phyloP scores from a whole-genome alignment of 495 filamentous ascomycete genomes.

The Aspergillus campestris region DNA sequence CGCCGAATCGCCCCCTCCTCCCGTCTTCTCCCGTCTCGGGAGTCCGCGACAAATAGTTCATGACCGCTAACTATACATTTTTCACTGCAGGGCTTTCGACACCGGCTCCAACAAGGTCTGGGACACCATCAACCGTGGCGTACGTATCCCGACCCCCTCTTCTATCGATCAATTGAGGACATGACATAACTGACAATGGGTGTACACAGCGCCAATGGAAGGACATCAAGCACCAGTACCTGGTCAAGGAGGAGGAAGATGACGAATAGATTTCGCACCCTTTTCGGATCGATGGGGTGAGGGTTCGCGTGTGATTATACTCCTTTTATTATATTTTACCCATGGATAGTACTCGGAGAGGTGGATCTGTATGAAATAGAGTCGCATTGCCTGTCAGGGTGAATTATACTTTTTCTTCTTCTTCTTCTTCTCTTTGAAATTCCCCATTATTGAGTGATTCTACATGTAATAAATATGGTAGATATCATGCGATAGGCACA shows the following conservation, averaged over 20 bases:
- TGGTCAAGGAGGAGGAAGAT: conserved; percentile 56
- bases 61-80: conserved; percentile 9
- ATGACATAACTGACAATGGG: no score
- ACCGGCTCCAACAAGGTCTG: conserved; percentile 70
- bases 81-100: conserved; percentile 61
- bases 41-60: neutral
- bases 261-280: conserved; percentile 30
- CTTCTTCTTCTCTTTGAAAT: neutral
- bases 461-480: neutral
- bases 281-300: conserved; percentile 5
- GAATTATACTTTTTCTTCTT: conserved; percentile 3
- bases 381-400: conserved; percentile 12
- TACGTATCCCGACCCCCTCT: conserved; percentile 40
- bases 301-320: conserved; percentile 17
- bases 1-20: conserved; percentile 11
- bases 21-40: conserved; percentile 10
- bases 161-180: neutral
- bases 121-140: conserved; percentile 82
- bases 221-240: conserved; percentile 87
- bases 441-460: neutral
- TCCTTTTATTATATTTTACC: neutral
- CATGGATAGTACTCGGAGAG: neutral
- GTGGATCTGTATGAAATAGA: conserved; percentile 35
- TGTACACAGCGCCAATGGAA: conserved; percentile 90
- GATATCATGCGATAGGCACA: neutral